These are phyloP conservation scores for Andrographis paniculata DNA, from an alignment of 305 asterid genomes.

Conservation along the genomic window DNA sequence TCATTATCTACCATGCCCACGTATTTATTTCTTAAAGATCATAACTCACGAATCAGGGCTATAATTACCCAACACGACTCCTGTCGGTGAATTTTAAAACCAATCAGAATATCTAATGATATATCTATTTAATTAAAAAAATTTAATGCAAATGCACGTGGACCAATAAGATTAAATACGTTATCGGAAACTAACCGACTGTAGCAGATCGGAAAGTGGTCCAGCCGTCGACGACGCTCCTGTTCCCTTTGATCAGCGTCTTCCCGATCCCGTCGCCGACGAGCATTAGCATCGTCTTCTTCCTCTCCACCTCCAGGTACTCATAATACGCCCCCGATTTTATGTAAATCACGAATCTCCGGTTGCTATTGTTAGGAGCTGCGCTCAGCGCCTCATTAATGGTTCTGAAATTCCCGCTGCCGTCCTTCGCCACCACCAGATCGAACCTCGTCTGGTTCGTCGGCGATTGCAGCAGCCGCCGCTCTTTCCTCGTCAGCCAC, in stretches of 20 bases:
- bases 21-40: too few relatives aligned
- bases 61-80: too few relatives aligned
- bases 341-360: slow-evolving; percentile 70
- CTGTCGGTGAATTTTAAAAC: too few relatives aligned
- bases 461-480: slow-evolving; percentile 45
- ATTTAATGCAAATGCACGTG: too few relatives aligned
- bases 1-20: too few relatives aligned
- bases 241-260: slow-evolving; percentile 72
- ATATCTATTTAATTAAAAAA: too few relatives aligned
- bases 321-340: slow-evolving; percentile 79
- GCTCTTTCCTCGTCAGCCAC: slow-evolving; percentile 56
- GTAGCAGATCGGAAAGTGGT: slow-evolving; percentile 89
- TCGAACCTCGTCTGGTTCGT: slow-evolving; percentile 28
- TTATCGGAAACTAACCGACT: slow-evolving; percentile 64
- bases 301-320: slow-evolving; percentile 54
- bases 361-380: slow-evolving; percentile 63
- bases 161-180: too few relatives aligned
- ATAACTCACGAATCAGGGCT: too few relatives aligned
- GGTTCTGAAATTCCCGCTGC: slow-evolving; percentile 74
- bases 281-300: slow-evolving; percentile 47
- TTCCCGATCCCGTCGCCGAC: slow-evolving; percentile 91
- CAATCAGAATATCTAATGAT: too few relatives aligned
- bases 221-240: slow-evolving; percentile 90
- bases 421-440: slow-evolving; percentile 68
- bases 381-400: slow-evolving; percentile 52